Evolutionary conservation across 2,329 filamentous ascomycete species (phyloP), one percentile per base, ranked within the genome.

Genomic region (Scytalidium lignicola): DNA sequence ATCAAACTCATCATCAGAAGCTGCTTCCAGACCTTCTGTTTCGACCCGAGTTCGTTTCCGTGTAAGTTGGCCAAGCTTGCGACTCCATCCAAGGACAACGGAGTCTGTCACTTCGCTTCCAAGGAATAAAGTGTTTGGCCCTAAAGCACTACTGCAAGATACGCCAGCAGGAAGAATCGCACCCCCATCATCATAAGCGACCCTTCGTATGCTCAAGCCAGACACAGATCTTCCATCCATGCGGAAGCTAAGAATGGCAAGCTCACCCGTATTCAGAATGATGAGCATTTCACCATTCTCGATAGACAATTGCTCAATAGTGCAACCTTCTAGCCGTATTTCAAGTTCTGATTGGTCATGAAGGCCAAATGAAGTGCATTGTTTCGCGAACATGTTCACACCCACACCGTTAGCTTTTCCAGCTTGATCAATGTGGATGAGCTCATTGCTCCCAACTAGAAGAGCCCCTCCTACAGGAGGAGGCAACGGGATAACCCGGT

Each of bases 351-450:
- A 88, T 67, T 96, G 92, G 65, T 99, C 93, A 4, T 81, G 79
- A 65, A 99, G 82, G 45, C 85, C 81, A 61, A 96, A 97, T 0
- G 86, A 80, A 2, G 92, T 96, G 55, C 82, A 81, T 53, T 88
- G 81, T 65, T 85, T 89, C 3, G 91, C 86, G 69, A 96, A 95
- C 28, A 89, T 80, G 62, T 99, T 99, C 55, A 99, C 88, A 3
- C 87, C 92, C 51, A 97, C 86, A 2, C 90, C 92, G 61, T 90
- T 96, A 12, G 90, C 81, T 67, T 95, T 96, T 23, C 93, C 93
- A 10, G 90, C 90, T 73, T 99, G 93, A 63, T 97, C 92, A 56
- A 99, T 83, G 66, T 99, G 93, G 52, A 99, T 88, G 53, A 99
- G 70, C 64, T 96, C 90, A 64, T 99, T 97, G 43, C 80, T 78